These are phyloP conservation scores for Senecio squalidus DNA, from an alignment of 140 eudicot species.

Conservation along the genomic window DNA sequence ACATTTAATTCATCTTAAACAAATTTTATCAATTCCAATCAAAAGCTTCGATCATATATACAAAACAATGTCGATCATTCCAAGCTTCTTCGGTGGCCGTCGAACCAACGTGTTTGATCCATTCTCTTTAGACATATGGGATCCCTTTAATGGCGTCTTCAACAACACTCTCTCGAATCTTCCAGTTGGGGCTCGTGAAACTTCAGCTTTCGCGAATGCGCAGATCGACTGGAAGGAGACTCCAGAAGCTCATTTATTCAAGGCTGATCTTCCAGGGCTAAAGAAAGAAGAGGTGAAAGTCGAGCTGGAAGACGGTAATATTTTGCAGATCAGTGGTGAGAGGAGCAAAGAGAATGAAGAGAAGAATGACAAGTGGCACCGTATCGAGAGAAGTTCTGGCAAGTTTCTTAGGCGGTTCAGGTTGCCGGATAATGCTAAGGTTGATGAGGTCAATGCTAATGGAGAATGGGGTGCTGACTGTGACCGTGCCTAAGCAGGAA, in stretches of 20 bases:
- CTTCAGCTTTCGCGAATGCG: constrained; percentile 16
- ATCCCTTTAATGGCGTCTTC: constrained; percentile 41
- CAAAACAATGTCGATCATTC: constrained; percentile 39
- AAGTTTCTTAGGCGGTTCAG: constrained; percentile 26
- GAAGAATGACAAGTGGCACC: constrained; percentile 26
- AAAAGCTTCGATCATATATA: background rate
- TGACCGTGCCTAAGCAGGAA: constrained; percentile 27
- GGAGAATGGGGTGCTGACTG: constrained; percentile 34
- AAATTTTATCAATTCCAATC: background rate
- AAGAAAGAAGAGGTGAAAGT: constrained; percentile 49
- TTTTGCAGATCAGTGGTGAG: constrained; percentile 28
- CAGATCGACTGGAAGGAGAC: constrained; percentile 59
- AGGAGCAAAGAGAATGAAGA: constrained; percentile 26
- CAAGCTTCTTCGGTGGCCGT: constrained; percentile 42
- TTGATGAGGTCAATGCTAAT: constrained; percentile 28
- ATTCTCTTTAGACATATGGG: constrained; percentile 42
- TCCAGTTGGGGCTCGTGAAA: constrained; percentile 12
- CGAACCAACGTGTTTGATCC: constrained; percentile 40
- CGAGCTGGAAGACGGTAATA: constrained; percentile 23
- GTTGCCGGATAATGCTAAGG: constrained; percentile 26
- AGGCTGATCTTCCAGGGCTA: constrained; percentile 46
- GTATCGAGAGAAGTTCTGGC: constrained; percentile 26
- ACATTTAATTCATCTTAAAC: background rate
- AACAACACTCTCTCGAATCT: constrained; percentile 4
- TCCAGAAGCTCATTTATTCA: constrained; percentile 50